Evolutionary conservation across 345 rosid species (phyloP).

Genomic region (thale cress (Arabidopsis thaliana)): TAIR10.1 NC_003071.7:8084501-8085000

Average conservation of each 20-base stretch:
- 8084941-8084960: not conserved
- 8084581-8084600: conserved; percentile 69
- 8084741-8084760: conserved; percentile 10
- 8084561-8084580: conserved; percentile 60
- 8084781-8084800: conserved; percentile 5
- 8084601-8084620: conserved; percentile 60
- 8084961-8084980: not conserved
- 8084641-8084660: not conserved
- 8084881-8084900: not conserved
- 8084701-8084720: conserved; percentile 53
- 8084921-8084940: not conserved
- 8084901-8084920: conserved; percentile 1
- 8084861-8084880: conserved; percentile 33
- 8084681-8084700: conserved; percentile 38
- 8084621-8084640: conserved; percentile 67
- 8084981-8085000: conserved; percentile 7
- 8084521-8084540: conserved; percentile 85
- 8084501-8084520: conserved; percentile 84
- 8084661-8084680: not conserved
- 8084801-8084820: conserved; percentile 23
- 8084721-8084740: conserved; percentile 43
- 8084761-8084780: conserved; percentile 13
- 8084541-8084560: conserved; percentile 82
- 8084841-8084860: not conserved
- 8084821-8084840: conserved; percentile 29